A percentile compares a stretch with the other conserved stretches of the same genome.
phyloP scores from a whole-genome alignment of 257 asterid genomes.

The Capsicum chinense region DNA sequence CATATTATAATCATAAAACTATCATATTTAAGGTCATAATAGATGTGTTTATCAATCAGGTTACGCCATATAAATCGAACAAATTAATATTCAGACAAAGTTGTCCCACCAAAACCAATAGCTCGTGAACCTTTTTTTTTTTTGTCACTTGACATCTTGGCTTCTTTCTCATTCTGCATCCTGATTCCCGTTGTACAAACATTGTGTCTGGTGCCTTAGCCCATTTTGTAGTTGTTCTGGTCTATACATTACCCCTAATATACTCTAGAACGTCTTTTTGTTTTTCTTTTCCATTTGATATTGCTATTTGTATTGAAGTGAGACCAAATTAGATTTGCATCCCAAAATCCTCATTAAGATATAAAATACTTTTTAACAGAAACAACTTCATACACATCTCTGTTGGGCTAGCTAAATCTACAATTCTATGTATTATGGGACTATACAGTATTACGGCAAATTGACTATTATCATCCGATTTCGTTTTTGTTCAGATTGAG shows the following conservation, averaged over 20 bases:
- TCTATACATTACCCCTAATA: too few relatives aligned
- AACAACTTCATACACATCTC: background rate
- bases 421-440: background rate
- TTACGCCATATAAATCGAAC: background rate
- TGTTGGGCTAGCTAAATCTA: background rate
- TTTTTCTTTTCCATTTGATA: too few relatives aligned
- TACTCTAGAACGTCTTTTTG: too few relatives aligned
- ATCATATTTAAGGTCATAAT: too few relatives aligned
- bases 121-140: background rate
- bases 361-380: background rate
- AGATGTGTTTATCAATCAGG: background rate
- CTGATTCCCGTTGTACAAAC: too few relatives aligned
- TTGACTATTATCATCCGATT: too few relatives aligned
- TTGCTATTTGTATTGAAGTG: background rate
- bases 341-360: too few relatives aligned
- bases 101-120: background rate
- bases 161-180: background rate
- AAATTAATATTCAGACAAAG: background rate
- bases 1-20: too few relatives aligned
- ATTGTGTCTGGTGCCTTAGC: too few relatives aligned
- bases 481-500: background rate
- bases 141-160: background rate
- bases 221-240: too few relatives aligned
- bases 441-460: background rate
- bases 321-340: background rate